Evolutionary conservation across 2,329 filamentous ascomycete species (phyloP).

Genomic region (Parastagonospora nodorum): DNA sequence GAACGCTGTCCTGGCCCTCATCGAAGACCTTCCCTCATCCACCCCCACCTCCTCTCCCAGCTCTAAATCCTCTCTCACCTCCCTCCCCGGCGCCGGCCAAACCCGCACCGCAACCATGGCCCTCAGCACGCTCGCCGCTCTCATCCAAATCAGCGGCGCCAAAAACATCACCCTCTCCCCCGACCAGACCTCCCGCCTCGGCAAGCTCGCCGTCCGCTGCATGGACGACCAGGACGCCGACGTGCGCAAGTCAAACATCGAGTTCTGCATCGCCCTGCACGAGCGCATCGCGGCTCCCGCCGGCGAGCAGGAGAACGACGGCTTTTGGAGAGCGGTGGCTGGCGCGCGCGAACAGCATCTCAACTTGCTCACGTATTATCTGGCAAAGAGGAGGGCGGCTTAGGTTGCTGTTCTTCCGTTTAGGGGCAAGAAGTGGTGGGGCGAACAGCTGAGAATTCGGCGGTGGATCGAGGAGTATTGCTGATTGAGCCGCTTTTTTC

Average conservation of each 20-base stretch:
- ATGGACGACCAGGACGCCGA: conserved; percentile 48
- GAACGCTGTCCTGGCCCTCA: conserved; percentile 44
- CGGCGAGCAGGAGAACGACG: conserved; percentile 44
- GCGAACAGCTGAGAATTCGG: neutral
- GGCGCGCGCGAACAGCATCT: conserved; percentile 72
- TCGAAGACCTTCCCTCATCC: conserved; percentile 37
- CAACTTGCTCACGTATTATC: conserved; percentile 80
- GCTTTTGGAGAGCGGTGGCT: conserved; percentile 71
- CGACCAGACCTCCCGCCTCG: conserved; percentile 46
- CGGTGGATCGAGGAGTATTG: neutral
- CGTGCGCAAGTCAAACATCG: conserved; percentile 71
- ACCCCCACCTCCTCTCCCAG: conserved; percentile 34
- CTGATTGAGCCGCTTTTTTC: neutral
- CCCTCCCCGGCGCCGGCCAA: conserved; percentile 15
- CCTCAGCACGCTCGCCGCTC: conserved; percentile 45
- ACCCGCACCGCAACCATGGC: conserved; percentile 47
- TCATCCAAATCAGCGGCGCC: conserved; percentile 40
- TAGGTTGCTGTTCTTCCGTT: conserved; percentile 19
- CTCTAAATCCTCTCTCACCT: conserved; percentile 42
- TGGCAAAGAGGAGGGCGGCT: conserved; percentile 56
- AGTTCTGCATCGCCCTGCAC: conserved; percentile 76
- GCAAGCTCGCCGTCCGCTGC: conserved; percentile 45
- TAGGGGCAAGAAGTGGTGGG: conserved; percentile 2
- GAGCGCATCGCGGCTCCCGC: conserved; percentile 42
- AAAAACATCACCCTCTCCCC: conserved; percentile 37